Conservation (phyloP, 2,329 filamentous ascomycete species). For the Penicillium sp. region DNA sequence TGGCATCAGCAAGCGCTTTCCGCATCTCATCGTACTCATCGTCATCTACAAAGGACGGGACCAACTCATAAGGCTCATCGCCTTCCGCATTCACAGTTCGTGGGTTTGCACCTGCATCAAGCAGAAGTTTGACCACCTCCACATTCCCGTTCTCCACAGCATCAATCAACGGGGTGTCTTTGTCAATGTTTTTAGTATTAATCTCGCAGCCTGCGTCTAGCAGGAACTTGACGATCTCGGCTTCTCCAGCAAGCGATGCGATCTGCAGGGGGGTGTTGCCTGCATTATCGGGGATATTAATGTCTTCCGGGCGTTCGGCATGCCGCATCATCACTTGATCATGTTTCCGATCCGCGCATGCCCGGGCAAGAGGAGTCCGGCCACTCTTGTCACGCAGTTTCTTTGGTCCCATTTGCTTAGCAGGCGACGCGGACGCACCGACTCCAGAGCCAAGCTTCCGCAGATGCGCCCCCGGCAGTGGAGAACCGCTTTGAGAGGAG, state of each 20-base stretch:
- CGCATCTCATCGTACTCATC: slow-evolving; percentile 66
- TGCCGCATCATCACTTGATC: slow-evolving; percentile 67
- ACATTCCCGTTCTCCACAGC: slow-evolving; percentile 92
- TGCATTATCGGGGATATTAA: slow-evolving; percentile 84
- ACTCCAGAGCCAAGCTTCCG: slow-evolving; percentile 38
- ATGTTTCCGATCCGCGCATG: slow-evolving; percentile 76
- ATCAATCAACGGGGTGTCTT: slow-evolving; percentile 89
- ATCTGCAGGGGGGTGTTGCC: slow-evolving; percentile 95
- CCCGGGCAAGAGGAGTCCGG: slow-evolving; percentile 79
- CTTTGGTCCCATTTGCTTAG: slow-evolving; percentile 60
- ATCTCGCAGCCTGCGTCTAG: slow-evolving; percentile 76
- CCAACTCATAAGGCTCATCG: slow-evolving; percentile 78
- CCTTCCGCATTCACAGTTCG: slow-evolving; percentile 85
- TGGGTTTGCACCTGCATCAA: slow-evolving; percentile 83
- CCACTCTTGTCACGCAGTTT: slow-evolving; percentile 88
- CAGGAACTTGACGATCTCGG: slow-evolving; percentile 77
- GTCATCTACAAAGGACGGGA: slow-evolving; percentile 62
- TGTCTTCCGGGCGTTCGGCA: slow-evolving; percentile 70
- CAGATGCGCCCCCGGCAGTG: slow-evolving; percentile 33
- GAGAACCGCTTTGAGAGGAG: slow-evolving; percentile 40
- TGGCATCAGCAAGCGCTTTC: slow-evolving; percentile 56
- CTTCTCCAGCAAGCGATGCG: slow-evolving; percentile 75
- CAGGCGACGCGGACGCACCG: slow-evolving; percentile 51
- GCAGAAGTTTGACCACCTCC: slow-evolving; percentile 72
- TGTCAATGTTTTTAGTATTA: slow-evolving; percentile 67